A percentile compares a stretch with the other conserved stretches of the same genome.
Conservation (phyloP, 257 asterid genomes). For the Schizonepeta tenuifolia region DNA sequence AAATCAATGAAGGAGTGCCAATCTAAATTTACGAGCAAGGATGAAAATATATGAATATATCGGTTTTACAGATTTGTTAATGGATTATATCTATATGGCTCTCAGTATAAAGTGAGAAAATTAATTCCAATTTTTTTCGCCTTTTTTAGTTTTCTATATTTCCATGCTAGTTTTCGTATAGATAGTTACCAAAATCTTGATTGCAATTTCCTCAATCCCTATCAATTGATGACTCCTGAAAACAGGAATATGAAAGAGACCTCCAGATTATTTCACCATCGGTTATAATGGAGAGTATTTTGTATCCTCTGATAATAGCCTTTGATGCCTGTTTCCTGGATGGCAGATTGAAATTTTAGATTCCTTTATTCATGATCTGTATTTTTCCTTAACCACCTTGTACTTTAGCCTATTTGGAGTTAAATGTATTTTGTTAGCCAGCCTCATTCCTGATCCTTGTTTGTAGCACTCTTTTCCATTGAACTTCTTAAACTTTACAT, state of each 20-base stretch:
- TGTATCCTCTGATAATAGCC: not conserved
- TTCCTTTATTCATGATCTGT: not conserved
- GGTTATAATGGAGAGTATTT: not conserved
- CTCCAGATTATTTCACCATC: not conserved
- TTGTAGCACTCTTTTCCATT: not conserved
- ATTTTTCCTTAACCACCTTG: not conserved
- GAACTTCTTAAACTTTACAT: not conserved
- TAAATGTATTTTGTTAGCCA: not conserved
- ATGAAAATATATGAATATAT: not conserved
- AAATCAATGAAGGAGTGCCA: not conserved
- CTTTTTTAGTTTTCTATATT: too few relatives aligned
- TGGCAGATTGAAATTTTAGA: not conserved
- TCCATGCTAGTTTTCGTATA: not conserved
- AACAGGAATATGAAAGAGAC: not conserved
- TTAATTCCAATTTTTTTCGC: too few relatives aligned
- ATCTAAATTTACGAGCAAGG: not conserved
- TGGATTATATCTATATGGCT: not conserved
- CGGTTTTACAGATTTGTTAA: not conserved
- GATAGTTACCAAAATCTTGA: not conserved
- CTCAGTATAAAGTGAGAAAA: not conserved
- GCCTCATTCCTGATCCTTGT: constrained; percentile 16
- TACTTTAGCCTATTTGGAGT: not conserved
- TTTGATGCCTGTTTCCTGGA: not conserved
- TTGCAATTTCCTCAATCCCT: not conserved
- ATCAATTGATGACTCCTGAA: not conserved